Percentiles rank a stretch among this genome's conserved stretches.
Evolutionary conservation across 192 early-diverging fungal species (phyloP).

Genomic region (Umbelopsis sp.): DNA sequence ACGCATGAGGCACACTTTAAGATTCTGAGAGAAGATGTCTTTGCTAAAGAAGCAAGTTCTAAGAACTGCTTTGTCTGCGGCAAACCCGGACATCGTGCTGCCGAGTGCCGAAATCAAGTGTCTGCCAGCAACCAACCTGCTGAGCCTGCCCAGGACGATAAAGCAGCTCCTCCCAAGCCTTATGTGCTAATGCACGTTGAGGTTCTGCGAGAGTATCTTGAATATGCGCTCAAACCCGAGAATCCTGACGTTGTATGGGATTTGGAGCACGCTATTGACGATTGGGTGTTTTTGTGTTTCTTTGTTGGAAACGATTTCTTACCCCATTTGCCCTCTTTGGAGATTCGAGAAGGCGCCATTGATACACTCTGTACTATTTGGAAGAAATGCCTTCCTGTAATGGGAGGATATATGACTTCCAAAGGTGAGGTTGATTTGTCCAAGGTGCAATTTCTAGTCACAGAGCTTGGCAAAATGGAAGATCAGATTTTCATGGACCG

Average conservation of each 20-base stretch:
- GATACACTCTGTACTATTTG: constrained; percentile 88
- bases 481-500: constrained; percentile 74
- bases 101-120: constrained; percentile 54
- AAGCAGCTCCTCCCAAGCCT: constrained; percentile 62
- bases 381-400: constrained; percentile 76
- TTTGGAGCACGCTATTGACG: constrained; percentile 92
- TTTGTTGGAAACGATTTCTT: constrained; percentile 99
- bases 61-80: constrained; percentile 69
- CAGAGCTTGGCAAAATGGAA: constrained; percentile 84
- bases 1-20: constrained; percentile 98
- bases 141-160: constrained; percentile 35
- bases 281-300: constrained; percentile 96
- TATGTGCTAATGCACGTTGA: constrained; percentile 84
- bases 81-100: constrained; percentile 66
- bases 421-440: constrained; percentile 79
- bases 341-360: constrained; percentile 95
- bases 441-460: constrained; percentile 77
- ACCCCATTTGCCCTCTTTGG: constrained; percentile 90
- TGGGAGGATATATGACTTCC: constrained; percentile 85
- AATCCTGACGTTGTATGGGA: constrained; percentile 78
- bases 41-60: constrained; percentile 72
- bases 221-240: constrained; percentile 74
- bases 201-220: constrained; percentile 90
- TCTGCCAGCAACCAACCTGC: neutral
- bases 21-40: constrained; percentile 93